Evolutionary conservation across 1,284 basidiomycete species (phyloP).

Genomic region (Entoloma clypeatum): DNA sequence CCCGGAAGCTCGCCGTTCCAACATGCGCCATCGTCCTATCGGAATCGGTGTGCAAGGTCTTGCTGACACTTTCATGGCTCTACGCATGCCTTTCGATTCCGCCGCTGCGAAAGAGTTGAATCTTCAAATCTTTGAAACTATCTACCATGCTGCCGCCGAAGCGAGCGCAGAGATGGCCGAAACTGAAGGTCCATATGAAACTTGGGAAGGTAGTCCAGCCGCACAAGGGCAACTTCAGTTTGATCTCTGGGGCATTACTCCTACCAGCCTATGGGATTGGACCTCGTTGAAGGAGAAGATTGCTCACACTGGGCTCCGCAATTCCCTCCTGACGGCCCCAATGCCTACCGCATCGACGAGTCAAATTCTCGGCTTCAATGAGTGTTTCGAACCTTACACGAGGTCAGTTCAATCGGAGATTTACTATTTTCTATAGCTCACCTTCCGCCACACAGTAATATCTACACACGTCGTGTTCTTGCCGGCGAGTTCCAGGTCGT

Average conservation of each 20-base stretch:
- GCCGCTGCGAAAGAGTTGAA: slow-evolving; percentile 87
- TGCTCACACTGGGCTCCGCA: slow-evolving; percentile 82
- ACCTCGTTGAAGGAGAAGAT: slow-evolving; percentile 84
- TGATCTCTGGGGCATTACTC: slow-evolving; percentile 94
- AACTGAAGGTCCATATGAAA: slow-evolving; percentile 83
- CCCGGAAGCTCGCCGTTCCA: slow-evolving; percentile 86
- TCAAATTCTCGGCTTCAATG: slow-evolving; percentile 98
- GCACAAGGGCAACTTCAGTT: slow-evolving; percentile 88
- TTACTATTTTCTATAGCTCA: background rate
- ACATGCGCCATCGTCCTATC: slow-evolving; percentile 97
- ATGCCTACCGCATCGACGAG: slow-evolving; percentile 99
- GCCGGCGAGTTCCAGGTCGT: slow-evolving; percentile 99
- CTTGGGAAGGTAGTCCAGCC: slow-evolving; percentile 90
- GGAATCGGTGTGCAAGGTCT: slow-evolving; percentile 98
- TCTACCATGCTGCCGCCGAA: slow-evolving; percentile 95
- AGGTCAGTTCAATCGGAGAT: slow-evolving; percentile 45
- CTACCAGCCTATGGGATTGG: slow-evolving; percentile 97
- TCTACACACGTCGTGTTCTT: slow-evolving; percentile 98
- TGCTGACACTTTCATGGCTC: slow-evolving; percentile 97
- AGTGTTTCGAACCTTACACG: slow-evolving; percentile 97
- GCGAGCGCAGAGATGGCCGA: slow-evolving; percentile 89
- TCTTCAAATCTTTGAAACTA: slow-evolving; percentile 97
- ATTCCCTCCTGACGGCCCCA: slow-evolving; percentile 93
- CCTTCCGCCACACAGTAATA: slow-evolving; percentile 61
- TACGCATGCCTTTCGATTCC: slow-evolving; percentile 95